Percentiles rank a stretch among this genome's conserved stretches.
phyloP scores from a whole-genome alignment of 345 rosid genomes.

The Mercurialis annua region DNA sequence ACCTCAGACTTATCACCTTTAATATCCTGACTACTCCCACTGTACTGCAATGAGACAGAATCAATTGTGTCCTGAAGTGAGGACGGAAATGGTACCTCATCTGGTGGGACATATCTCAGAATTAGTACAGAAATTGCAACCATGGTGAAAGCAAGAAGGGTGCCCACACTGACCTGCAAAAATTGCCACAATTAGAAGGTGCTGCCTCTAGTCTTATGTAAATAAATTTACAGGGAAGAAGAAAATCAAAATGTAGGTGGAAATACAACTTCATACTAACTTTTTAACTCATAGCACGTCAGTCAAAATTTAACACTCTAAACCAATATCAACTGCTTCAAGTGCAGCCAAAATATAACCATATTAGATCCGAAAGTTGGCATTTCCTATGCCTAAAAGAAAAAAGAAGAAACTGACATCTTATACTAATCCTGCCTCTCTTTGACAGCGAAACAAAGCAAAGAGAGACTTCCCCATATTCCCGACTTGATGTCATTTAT shows the following conservation, averaged over 20 bases:
- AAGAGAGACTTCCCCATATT: background rate
- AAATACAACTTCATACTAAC: background rate
- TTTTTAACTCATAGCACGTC: background rate
- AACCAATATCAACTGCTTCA: background rate
- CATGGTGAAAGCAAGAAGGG: conserved; percentile 94
- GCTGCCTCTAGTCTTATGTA: background rate
- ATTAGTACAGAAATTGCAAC: conserved; percentile 92
- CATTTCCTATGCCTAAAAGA: too few species aligned
- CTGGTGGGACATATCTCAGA: conserved; percentile 93
- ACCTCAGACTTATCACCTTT: conserved; percentile 19
- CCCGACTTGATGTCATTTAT: background rate
- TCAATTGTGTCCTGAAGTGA: conserved; percentile 74
- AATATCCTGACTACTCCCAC: conserved; percentile 23
- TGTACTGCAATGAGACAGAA: conserved; percentile 44
- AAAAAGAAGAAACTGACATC: too few species aligned
- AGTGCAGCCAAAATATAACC: background rate
- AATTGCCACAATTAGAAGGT: conserved; percentile 12
- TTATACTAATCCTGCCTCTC: too few species aligned
- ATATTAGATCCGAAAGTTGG: background rate
- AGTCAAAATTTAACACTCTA: background rate
- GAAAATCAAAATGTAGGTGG: background rate
- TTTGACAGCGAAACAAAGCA: too few species aligned
- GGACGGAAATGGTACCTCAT: conserved; percentile 75
- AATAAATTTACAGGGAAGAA: background rate
- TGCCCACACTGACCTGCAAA: conserved; percentile 95